Percentiles rank a stretch among this genome's conserved stretches.
These are phyloP conservation scores for Penicillium alfredii DNA, from an alignment of 495 filamentous ascomycete genomes.

Conservation along the genomic window DNA sequence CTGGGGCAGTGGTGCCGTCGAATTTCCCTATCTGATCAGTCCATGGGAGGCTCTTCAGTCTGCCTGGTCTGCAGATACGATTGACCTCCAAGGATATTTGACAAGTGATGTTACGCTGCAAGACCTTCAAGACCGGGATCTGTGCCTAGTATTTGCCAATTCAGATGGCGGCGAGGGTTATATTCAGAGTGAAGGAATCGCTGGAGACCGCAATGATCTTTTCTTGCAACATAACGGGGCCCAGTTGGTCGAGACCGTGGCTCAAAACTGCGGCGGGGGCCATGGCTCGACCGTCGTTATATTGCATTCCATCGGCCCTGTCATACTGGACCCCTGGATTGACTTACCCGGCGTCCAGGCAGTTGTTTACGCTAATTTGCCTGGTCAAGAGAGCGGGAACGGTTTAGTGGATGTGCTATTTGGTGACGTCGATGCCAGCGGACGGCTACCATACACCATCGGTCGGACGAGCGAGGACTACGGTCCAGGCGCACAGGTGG, in stretches of 20 bases:
- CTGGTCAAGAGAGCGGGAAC: conserved; percentile 85
- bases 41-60: conserved; percentile 60
- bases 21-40: conserved; percentile 75
- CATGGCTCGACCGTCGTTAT: conserved; percentile 72
- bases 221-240: conserved; percentile 74
- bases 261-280: conserved; percentile 60
- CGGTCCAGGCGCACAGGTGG: conserved; percentile 67
- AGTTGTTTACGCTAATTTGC: conserved; percentile 79
- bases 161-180: conserved; percentile 62
- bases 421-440: conserved; percentile 78
- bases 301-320: conserved; percentile 86
- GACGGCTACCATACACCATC: conserved; percentile 85
- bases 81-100: conserved; percentile 54
- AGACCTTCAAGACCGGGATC: conserved; percentile 48
- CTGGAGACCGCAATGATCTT: conserved; percentile 80
- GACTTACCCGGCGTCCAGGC: conserved; percentile 73
- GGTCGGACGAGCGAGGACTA: conserved; percentile 78
- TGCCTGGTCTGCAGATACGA: conserved; percentile 53
- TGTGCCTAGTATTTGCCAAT: conserved; percentile 62
- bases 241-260: conserved; percentile 63
- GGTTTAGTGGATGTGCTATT: conserved; percentile 80
- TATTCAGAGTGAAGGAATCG: conserved; percentile 53
- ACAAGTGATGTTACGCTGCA: conserved; percentile 47
- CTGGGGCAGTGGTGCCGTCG: conserved; percentile 86
- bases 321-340: conserved; percentile 79